Percentiles rank a stretch among this genome's conserved stretches.
phyloP scores from a whole-genome alignment of 192 early-diverging fungal genomes.

The Coemansia sp. region DNA sequence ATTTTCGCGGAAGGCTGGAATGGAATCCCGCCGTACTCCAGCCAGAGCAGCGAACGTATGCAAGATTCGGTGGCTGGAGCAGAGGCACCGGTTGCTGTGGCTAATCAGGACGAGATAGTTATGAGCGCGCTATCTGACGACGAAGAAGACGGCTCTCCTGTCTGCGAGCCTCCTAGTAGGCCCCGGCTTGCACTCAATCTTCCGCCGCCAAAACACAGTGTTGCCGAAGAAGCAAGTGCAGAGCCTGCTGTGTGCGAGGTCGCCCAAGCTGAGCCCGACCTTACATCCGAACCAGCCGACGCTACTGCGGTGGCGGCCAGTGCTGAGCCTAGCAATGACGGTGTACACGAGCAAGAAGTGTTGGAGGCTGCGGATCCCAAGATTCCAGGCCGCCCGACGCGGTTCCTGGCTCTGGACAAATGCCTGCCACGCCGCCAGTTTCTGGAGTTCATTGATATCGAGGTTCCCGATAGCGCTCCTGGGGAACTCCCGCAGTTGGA shows the following conservation, averaged over 20 bases:
- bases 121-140: conserved; percentile 41
- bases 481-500: conserved; percentile 53
- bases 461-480: conserved; percentile 48
- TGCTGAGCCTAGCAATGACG: not conserved
- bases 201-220: conserved; percentile 28
- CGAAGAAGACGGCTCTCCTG: conserved; percentile 3
- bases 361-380: conserved; percentile 7
- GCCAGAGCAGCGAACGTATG: not conserved
- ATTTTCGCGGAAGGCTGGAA: conserved; percentile 26
- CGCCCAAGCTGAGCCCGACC: not conserved
- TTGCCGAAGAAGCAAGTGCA: conserved; percentile 2
- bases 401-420: conserved; percentile 94
- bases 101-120: conserved; percentile 58
- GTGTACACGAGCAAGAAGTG: not conserved
- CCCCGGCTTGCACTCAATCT: conserved; percentile 25
- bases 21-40: conserved; percentile 16
- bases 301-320: not conserved
- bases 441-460: conserved; percentile 67
- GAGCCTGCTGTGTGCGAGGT: not conserved
- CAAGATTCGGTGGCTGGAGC: not conserved
- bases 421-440: conserved; percentile 78
- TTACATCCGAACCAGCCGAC: not conserved
- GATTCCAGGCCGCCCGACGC: conserved; percentile 55
- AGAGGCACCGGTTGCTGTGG: not conserved
- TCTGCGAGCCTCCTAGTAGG: not conserved